Percentiles rank a stretch among this genome's conserved stretches.
phyloP scores from a whole-genome alignment of 257 asterid species.

The Gentiana straminea region DNA sequence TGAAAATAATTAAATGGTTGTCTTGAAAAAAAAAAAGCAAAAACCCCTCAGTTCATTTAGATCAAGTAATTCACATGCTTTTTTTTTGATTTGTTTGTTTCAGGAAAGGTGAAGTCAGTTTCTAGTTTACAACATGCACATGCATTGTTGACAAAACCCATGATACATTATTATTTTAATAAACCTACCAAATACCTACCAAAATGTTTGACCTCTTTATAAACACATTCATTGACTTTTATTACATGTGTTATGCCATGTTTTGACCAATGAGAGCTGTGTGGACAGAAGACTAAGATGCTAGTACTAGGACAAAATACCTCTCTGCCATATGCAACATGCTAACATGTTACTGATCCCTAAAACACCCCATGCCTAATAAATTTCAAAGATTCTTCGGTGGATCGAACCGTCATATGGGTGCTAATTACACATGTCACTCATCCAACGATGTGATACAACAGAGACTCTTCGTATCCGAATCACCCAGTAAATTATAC shows the following conservation, averaged over 20 bases:
- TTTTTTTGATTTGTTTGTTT: background rate
- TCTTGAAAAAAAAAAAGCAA: no score
- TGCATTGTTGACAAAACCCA: slow-evolving; percentile 59
- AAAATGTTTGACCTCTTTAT: no score
- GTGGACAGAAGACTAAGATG: slow-evolving; percentile 14
- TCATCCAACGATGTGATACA: no score
- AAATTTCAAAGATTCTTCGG: no score
- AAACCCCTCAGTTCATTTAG: no score
- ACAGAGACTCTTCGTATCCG: no score
- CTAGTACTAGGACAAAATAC: slow-evolving; percentile 16
- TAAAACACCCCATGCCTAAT: no score
- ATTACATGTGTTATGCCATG: slow-evolving; percentile 22
- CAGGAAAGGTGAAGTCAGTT: slow-evolving; percentile 4
- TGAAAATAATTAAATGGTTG: no score
- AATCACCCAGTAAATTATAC: background rate
- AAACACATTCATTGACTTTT: slow-evolving; percentile 29
- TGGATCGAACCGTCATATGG: no score
- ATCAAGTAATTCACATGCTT: background rate
- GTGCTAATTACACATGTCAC: no score
- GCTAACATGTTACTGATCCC: background rate
- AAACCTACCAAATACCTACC: slow-evolving; percentile 34
- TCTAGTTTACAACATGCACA: slow-evolving; percentile 39
- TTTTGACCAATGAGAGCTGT: slow-evolving; percentile 34
- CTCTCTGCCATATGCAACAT: slow-evolving; percentile 10
- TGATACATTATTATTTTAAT: slow-evolving; percentile 39